These are phyloP conservation scores for Botrytis squamosa DNA, from an alignment of 2,329 filamentous ascomycete genomes.

Conservation along the genomic window DNA sequence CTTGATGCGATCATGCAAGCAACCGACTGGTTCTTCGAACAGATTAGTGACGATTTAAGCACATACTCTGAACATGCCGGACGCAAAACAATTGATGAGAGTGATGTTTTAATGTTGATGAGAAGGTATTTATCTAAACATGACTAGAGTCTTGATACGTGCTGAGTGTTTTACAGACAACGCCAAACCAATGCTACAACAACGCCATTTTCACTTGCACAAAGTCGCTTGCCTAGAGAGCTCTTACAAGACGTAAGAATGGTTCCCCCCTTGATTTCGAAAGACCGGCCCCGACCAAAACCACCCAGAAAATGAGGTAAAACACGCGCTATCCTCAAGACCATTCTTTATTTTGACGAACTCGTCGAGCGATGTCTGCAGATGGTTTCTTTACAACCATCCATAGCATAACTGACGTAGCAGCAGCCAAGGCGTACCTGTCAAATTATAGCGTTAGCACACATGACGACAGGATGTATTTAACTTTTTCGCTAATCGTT, in stretches of 20 bases:
- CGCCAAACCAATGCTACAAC: slow-evolving; percentile 68
- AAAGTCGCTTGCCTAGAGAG: slow-evolving; percentile 77
- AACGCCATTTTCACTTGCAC: slow-evolving; percentile 83
- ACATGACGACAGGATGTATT: background rate
- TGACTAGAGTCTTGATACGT: slow-evolving; percentile 22
- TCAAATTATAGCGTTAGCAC: slow-evolving; percentile 7
- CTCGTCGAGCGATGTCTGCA: slow-evolving; percentile 67
- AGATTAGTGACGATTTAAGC: slow-evolving; percentile 74
- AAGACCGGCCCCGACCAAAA: slow-evolving; percentile 29
- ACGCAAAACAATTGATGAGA: slow-evolving; percentile 81
- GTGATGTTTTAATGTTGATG: slow-evolving; percentile 79
- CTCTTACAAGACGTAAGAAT: slow-evolving; percentile 79
- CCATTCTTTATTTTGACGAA: slow-evolving; percentile 76
- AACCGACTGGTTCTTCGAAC: slow-evolving; percentile 90
- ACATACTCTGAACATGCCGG: slow-evolving; percentile 80
- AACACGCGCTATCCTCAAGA: slow-evolving; percentile 48
- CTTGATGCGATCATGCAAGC: slow-evolving; percentile 74
- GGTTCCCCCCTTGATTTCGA: slow-evolving; percentile 55
- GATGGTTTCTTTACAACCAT: slow-evolving; percentile 90
- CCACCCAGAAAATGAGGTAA: slow-evolving; percentile 41
- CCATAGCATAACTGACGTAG: slow-evolving; percentile 93
- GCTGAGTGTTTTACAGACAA: slow-evolving; percentile 59
- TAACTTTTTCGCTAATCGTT: background rate
- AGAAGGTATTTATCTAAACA: slow-evolving; percentile 58
- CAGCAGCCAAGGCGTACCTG: slow-evolving; percentile 82